phyloP scores from a whole-genome alignment of 371 early-diverging fungal species.

The Dipsacomyces acuminosporus region DNA sequence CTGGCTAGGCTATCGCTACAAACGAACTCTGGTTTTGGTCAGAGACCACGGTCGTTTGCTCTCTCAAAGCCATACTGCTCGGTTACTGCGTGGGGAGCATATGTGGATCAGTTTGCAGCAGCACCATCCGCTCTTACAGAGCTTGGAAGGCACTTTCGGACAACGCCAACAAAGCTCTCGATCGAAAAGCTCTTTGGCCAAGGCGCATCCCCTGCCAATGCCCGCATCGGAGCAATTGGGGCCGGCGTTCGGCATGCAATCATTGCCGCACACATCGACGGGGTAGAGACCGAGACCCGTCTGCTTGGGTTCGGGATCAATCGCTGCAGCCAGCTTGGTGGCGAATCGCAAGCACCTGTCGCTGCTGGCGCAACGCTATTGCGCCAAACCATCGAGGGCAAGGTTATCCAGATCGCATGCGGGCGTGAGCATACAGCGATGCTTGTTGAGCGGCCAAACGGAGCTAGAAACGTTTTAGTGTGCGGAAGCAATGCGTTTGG shows the following conservation, averaged over 20 bases:
- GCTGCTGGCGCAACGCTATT: not conserved
- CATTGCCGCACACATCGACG: constrained; percentile 7
- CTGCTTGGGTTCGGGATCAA: constrained; percentile 43
- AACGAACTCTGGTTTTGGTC: too few species aligned
- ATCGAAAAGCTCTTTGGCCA: constrained; percentile 7
- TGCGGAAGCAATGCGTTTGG: constrained; percentile 38
- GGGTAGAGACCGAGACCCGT: constrained; percentile 1
- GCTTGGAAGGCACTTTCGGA: constrained; percentile 7
- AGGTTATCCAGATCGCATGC: constrained; percentile 27
- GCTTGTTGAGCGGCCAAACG: constrained; percentile 5
- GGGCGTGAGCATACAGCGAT: constrained; percentile 42
- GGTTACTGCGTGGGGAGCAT: constrained; percentile 34
- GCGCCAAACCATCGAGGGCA: constrained; percentile 6
- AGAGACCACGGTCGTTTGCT: too few species aligned
- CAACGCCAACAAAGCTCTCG: constrained; percentile 11
- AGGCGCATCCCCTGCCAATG: not conserved
- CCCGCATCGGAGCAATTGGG: constrained; percentile 23
- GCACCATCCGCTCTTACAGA: not conserved
- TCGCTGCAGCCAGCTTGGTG: constrained; percentile 24
- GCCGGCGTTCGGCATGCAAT: constrained; percentile 40
- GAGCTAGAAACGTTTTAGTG: constrained; percentile 1
- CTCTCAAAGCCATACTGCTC: not conserved
- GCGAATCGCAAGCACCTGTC: constrained; percentile 1
- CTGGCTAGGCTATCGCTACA: too few species aligned
- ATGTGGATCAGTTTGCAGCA: constrained; percentile 18